phyloP scores from a whole-genome alignment of 2,329 filamentous ascomycete species.

The Fusarium udum region DNA sequence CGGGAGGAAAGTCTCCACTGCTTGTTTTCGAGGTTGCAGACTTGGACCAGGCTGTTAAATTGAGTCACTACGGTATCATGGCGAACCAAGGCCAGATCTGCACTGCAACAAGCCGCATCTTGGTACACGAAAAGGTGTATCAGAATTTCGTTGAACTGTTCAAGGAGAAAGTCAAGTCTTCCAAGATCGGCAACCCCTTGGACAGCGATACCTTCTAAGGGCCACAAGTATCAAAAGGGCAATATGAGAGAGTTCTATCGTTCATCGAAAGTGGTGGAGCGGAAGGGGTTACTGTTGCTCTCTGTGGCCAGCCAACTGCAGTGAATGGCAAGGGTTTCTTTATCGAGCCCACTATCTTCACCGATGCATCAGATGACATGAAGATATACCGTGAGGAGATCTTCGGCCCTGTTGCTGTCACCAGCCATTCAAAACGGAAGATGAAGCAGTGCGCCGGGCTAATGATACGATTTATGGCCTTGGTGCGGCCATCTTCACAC shows the following conservation, averaged over 20 bases:
- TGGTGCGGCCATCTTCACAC: conserved; percentile 69
- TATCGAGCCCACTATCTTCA: conserved; percentile 58
- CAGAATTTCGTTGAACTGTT: conserved; percentile 65
- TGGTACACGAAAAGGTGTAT: conserved; percentile 69
- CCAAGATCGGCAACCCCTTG: conserved; percentile 75
- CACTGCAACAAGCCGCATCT: conserved; percentile 70
- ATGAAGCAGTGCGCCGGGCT: conserved; percentile 53
- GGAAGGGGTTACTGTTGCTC: conserved; percentile 73
- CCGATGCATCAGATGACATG: conserved; percentile 53
- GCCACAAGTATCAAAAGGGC: conserved; percentile 75
- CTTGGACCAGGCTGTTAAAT: conserved; percentile 73
- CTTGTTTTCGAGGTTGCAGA: conserved; percentile 73
- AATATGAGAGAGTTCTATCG: conserved; percentile 74
- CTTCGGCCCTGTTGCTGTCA: conserved; percentile 57
- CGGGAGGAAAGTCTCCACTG: conserved; percentile 72
- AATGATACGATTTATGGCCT: conserved; percentile 69
- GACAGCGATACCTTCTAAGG: conserved; percentile 76
- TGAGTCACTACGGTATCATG: conserved; percentile 61
- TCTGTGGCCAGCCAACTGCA: conserved; percentile 62
- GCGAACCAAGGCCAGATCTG: conserved; percentile 73
- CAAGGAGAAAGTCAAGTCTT: conserved; percentile 50
- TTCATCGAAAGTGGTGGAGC: conserved; percentile 77
- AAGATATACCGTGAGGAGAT: conserved; percentile 57
- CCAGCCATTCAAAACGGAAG: conserved; percentile 55
- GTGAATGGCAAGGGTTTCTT: conserved; percentile 56